phyloP scores from a whole-genome alignment of 2,329 filamentous ascomycete genomes.

The Monilinia aucupariae region DNA sequence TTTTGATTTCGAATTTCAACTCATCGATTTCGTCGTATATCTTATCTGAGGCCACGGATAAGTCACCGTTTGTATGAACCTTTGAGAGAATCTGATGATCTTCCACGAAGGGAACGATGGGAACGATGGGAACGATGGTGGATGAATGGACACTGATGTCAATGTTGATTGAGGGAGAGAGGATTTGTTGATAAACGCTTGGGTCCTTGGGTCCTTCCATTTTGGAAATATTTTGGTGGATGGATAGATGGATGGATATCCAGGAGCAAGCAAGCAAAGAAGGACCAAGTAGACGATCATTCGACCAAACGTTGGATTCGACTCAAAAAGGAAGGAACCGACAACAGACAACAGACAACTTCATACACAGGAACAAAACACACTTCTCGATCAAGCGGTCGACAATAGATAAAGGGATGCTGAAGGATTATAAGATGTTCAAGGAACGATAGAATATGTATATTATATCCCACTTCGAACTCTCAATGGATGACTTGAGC shows the following conservation, averaged over 20 bases:
- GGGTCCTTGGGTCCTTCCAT: slow-evolving; percentile 13
- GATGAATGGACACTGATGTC: neutral
- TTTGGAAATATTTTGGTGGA: neutral
- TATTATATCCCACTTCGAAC: neutral
- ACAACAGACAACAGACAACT: too few species aligned
- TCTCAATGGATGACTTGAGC: neutral
- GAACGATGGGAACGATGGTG: neutral
- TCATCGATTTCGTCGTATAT: slow-evolving; percentile 15
- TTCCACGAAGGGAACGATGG: neutral
- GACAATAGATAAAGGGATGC: neutral
- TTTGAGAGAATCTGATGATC: neutral
- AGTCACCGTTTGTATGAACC: neutral
- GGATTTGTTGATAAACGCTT: neutral
- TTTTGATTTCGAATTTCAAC: slow-evolving; percentile 10
- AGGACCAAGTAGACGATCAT: neutral
- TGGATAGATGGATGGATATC: too few species aligned
- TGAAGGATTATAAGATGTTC: neutral
- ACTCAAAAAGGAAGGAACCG: neutral
- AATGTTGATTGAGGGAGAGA: neutral
- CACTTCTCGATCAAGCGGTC: too few species aligned
- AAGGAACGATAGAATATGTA: neutral
- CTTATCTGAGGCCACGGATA: slow-evolving; percentile 3
- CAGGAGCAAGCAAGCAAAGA: neutral
- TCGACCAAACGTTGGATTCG: neutral
- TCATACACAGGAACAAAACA: neutral